These are phyloP conservation scores for Diplocarpon rosae DNA, from an alignment of 2,329 filamentous ascomycete species.

Conservation along the genomic window DNA sequence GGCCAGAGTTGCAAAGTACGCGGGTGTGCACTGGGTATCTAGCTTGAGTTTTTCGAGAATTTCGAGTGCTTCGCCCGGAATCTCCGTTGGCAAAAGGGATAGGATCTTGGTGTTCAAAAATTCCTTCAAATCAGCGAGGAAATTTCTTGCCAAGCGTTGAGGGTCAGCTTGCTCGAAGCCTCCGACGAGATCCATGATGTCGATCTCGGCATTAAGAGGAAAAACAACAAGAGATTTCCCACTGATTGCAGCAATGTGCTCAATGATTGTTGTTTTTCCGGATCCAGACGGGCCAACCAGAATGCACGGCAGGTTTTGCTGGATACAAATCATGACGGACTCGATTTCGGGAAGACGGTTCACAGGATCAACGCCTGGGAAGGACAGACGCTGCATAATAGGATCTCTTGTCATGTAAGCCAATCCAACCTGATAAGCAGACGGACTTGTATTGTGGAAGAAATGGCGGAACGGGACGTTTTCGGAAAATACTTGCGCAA, in stretches of 20 bases:
- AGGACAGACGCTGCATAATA: conserved; percentile 38
- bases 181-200: conserved; percentile 93
- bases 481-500: conserved; percentile 48
- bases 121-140: conserved; percentile 40
- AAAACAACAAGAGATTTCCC: conserved; percentile 73
- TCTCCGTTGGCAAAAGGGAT: conserved; percentile 35
- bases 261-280: conserved; percentile 74
- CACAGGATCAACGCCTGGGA: conserved; percentile 40
- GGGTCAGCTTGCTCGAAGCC: conserved; percentile 93
- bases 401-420: conserved; percentile 55
- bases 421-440: conserved; percentile 68
- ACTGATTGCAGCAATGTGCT: conserved; percentile 66
- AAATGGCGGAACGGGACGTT: conserved; percentile 43
- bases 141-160: conserved; percentile 56
- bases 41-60: conserved; percentile 40
- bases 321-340: conserved; percentile 75
- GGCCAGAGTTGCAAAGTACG: conserved; percentile 23
- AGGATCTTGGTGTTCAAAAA: conserved; percentile 43
- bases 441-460: conserved; percentile 56
- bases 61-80: conserved; percentile 37
- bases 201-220: conserved; percentile 86
- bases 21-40: conserved; percentile 7
- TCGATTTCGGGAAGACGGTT: conserved; percentile 64
- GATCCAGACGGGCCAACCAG: conserved; percentile 75
- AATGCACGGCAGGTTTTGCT: conserved; percentile 80